phyloP scores from a whole-genome alignment of 345 rosid species.

The Mallotus nudiflorus region DNA sequence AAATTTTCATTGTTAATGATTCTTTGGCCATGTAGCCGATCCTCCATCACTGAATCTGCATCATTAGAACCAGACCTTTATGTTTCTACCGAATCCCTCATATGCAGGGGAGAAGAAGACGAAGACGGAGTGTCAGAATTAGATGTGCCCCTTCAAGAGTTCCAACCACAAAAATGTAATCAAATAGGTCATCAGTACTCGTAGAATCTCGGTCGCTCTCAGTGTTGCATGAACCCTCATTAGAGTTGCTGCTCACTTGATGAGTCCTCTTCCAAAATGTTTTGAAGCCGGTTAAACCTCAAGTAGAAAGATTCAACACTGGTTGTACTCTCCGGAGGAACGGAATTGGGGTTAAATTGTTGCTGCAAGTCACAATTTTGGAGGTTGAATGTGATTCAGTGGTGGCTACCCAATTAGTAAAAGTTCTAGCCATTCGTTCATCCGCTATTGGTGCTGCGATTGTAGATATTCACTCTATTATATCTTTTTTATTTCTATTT shows the following conservation, averaged over 20 bases:
- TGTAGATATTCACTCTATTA: too few species aligned
- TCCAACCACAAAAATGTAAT: constrained; percentile 58
- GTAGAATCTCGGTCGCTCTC: constrained; percentile 69
- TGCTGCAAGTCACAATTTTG: too few species aligned
- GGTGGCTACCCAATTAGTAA: too few species aligned
- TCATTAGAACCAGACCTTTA: constrained; percentile 26
- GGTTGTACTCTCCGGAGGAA: constrained; percentile 34
- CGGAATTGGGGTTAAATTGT: constrained; percentile 33
- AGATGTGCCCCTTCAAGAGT: constrained; percentile 42
- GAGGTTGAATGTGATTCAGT: too few species aligned
- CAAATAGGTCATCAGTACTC: constrained; percentile 74
- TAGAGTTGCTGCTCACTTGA: constrained; percentile 88
- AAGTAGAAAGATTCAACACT: constrained; percentile 63
- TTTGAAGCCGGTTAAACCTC: constrained; percentile 58
- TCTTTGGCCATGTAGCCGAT: constrained; percentile 5
- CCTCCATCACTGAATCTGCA: constrained; percentile 4
- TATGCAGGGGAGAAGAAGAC: constrained; percentile 54
- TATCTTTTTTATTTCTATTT: too few species aligned
- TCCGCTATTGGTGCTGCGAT: too few species aligned
- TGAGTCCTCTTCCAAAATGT: constrained; percentile 74
- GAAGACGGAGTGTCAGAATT: constrained; percentile 66
- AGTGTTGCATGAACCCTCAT: constrained; percentile 86
- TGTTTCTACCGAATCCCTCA: constrained; percentile 41
- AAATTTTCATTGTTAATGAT: too few species aligned
- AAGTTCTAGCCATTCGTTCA: too few species aligned